Evolutionary conservation across 495 filamentous ascomycete species (phyloP).

Genomic region (Echria macrotheca): DNA sequence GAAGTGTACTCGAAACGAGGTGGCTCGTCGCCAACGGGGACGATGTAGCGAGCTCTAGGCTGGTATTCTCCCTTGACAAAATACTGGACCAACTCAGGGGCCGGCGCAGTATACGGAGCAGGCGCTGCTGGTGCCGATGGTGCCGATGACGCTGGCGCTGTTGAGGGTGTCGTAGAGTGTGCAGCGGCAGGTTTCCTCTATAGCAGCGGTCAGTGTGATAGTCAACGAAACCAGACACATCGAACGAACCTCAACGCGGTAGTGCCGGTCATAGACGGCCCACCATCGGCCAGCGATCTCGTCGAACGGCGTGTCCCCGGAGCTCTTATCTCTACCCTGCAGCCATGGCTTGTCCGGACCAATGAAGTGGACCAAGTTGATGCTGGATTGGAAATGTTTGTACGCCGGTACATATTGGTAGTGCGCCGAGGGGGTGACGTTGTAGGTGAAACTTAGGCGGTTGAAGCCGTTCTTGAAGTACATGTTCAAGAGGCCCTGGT

Average conservation of each 20-base stretch:
- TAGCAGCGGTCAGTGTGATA: too few species aligned
- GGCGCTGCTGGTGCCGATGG: background rate
- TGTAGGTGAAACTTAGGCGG: conserved; percentile 90
- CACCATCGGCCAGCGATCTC: conserved; percentile 83
- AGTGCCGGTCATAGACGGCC: conserved; percentile 86
- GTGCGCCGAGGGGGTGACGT: conserved; percentile 87
- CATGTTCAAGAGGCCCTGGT: conserved; percentile 94
- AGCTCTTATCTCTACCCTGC: conserved; percentile 53
- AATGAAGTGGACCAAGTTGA: conserved; percentile 90
- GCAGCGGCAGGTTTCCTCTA: too few species aligned
- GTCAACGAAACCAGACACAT: too few species aligned
- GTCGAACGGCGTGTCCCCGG: conserved; percentile 61
- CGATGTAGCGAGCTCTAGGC: conserved; percentile 28
- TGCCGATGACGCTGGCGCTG: too few species aligned
- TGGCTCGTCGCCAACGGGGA: conserved; percentile 27
- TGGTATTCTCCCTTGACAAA: conserved; percentile 51
- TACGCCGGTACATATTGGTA: conserved; percentile 97
- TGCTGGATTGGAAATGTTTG: conserved; percentile 80
- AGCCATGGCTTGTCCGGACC: conserved; percentile 87
- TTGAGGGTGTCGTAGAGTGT: background rate
- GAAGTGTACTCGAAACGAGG: conserved; percentile 4
- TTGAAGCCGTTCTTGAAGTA: conserved; percentile 79
- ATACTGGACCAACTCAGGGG: conserved; percentile 43
- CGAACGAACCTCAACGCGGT: conserved; percentile 46
- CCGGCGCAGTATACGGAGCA: background rate